These are phyloP conservation scores for Bacidia gigantensis DNA, from an alignment of 495 filamentous ascomycete genomes.

Conservation along the genomic window DNA sequence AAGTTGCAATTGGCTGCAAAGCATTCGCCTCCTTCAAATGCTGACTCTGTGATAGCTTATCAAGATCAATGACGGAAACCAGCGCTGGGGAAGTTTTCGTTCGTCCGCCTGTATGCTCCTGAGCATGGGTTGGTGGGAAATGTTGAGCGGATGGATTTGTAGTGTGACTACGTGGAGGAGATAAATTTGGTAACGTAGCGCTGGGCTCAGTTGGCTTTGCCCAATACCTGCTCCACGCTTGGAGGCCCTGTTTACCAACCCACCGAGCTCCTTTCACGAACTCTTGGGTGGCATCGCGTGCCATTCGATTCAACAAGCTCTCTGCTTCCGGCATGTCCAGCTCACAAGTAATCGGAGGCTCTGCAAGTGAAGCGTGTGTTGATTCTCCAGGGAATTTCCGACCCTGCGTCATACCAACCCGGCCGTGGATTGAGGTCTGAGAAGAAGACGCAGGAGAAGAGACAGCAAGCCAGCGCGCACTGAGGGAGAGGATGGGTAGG, in stretches of 20 bases:
- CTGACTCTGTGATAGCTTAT: conserved; percentile 38
- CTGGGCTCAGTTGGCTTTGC: conserved; percentile 38
- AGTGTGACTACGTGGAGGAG: conserved; percentile 22
- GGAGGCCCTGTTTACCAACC: conserved; percentile 72
- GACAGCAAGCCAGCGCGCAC: conserved; percentile 71
- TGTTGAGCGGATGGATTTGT: conserved; percentile 21
- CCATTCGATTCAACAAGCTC: conserved; percentile 69
- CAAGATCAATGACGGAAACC: conserved; percentile 74
- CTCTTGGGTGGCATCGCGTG: conserved; percentile 79
- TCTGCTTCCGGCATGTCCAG: conserved; percentile 69
- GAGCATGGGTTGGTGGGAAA: conserved; percentile 69
- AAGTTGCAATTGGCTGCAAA: conserved; percentile 57
- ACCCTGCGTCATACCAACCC: conserved; percentile 28
- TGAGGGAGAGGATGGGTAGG: conserved; percentile 54
- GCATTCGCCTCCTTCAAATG: conserved; percentile 18
- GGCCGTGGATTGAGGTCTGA: conserved; percentile 52
- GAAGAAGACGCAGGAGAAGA: conserved; percentile 63
- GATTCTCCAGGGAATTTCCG: conserved; percentile 50
- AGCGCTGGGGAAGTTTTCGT: conserved; percentile 54
- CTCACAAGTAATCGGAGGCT: conserved; percentile 59
- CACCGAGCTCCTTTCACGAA: conserved; percentile 78
- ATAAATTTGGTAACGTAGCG: conserved; percentile 5
- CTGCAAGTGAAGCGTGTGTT: conserved; percentile 56
- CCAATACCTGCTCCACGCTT: conserved; percentile 85
- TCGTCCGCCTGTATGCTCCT: conserved; percentile 26